Conservation (phyloP, 2,329 filamentous ascomycete species). For the Uncinocarpus reesii region DNA sequence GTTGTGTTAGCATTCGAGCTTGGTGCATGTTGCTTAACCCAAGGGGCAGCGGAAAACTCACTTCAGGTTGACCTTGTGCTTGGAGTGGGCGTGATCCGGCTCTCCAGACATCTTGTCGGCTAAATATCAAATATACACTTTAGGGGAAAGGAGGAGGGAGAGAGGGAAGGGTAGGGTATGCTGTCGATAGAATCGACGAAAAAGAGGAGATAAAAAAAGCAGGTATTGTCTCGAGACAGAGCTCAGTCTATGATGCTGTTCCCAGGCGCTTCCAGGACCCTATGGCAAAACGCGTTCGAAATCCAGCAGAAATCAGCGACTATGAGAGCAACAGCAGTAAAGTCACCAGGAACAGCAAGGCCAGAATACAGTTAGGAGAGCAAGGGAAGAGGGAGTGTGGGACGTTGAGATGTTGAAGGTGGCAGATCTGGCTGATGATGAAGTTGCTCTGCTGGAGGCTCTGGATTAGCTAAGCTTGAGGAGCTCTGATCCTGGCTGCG, state of each 20-base stretch:
- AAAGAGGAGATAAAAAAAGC: background rate
- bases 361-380: background rate
- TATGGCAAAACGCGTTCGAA: background rate
- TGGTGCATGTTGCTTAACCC: slow-evolving; percentile 17
- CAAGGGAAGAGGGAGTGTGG: slow-evolving; percentile 3
- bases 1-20: slow-evolving; percentile 31
- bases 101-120: slow-evolving; percentile 58
- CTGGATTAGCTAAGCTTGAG: no score
- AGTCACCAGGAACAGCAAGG: background rate
- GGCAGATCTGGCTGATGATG: slow-evolving; percentile 11
- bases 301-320: background rate
- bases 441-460: background rate
- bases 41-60: slow-evolving; percentile 40
- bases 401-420: slow-evolving; percentile 9
- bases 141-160: slow-evolving; percentile 20
- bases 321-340: slow-evolving; percentile 4
- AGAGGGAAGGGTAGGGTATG: slow-evolving; percentile 1
- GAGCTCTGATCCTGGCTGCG: no score
- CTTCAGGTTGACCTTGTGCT: slow-evolving; percentile 77
- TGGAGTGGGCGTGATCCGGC: slow-evolving; percentile 52
- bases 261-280: background rate
- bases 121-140: slow-evolving; percentile 22
- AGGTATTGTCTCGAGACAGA: background rate
- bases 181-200: background rate
- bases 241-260: background rate